A percentile compares a stretch with the other conserved stretches of the same genome.
Conservation (phyloP, 306 rosid species). For the Casuarina equisetifolia region DNA sequence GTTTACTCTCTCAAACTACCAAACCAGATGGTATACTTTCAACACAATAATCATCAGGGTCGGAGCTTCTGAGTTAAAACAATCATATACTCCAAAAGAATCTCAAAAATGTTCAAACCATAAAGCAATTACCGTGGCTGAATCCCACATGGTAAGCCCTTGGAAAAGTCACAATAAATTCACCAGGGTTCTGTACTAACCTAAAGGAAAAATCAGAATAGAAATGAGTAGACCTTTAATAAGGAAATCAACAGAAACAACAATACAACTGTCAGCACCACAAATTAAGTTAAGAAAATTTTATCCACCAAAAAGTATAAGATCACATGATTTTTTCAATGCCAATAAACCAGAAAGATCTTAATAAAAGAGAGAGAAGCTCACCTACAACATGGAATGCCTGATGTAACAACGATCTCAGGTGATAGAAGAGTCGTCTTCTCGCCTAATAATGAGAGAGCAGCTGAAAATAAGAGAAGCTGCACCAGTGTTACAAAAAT, state of each 20-base stretch:
- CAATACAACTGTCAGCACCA: conserved; percentile 11
- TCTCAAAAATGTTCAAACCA: conserved; percentile 22
- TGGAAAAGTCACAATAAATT: conserved; percentile 98
- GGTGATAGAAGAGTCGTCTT: conserved; percentile 93
- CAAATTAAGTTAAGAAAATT: conserved; percentile 26
- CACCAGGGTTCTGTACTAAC: conserved; percentile 98
- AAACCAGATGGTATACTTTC: conserved; percentile 13
- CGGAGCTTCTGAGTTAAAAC: conserved; percentile 3
- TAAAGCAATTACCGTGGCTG: conserved; percentile 92
- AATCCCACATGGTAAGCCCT: conserved; percentile 99
- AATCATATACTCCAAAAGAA: conserved; percentile 18
- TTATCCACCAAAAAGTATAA: not conserved
- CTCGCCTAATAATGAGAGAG: conserved; percentile 87
- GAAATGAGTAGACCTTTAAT: conserved; percentile 38
- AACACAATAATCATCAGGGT: conserved; percentile 16
- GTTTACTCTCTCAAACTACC: conserved; percentile 17
- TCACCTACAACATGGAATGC: conserved; percentile 96
- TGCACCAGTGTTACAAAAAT: conserved; percentile 51
- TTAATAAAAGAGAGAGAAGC: conserved; percentile 27
- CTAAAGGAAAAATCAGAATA: conserved; percentile 49
- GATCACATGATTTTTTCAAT: not conserved
- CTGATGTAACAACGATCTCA: conserved; percentile 69
- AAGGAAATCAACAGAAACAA: conserved; percentile 24
- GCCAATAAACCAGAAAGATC: not conserved
- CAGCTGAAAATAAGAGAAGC: conserved; percentile 83